phyloP scores from a whole-genome alignment of 495 filamentous ascomycete species.

The Clohesyomyces aquaticus region DNA sequence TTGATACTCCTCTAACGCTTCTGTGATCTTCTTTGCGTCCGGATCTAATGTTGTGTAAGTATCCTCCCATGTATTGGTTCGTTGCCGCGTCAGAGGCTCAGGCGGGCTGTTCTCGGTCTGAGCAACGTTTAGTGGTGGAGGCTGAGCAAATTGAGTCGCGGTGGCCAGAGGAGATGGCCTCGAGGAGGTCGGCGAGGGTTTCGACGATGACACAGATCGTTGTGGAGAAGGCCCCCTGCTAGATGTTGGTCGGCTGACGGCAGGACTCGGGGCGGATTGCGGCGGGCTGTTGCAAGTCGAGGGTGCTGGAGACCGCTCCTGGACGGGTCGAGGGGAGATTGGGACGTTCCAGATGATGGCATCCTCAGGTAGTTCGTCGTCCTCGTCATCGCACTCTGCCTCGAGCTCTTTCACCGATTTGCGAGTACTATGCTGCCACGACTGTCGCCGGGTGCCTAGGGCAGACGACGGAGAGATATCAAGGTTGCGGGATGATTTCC shows the following conservation, averaged over 20 bases:
- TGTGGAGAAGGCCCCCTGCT: not conserved
- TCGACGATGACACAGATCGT: not conserved
- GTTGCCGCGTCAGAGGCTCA: conserved; percentile 53
- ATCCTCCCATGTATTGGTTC: conserved; percentile 77
- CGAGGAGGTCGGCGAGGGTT: conserved; percentile 7
- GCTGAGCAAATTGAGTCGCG: conserved; percentile 5
- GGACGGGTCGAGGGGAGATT: conserved; percentile 79
- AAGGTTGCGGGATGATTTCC: conserved; percentile 36
- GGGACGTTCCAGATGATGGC: conserved; percentile 92
- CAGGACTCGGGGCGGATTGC: conserved; percentile 49
- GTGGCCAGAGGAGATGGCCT: not conserved
- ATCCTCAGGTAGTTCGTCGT: conserved; percentile 84
- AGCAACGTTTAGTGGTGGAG: conserved; percentile 7
- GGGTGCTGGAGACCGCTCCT: conserved; percentile 61
- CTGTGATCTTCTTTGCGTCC: conserved; percentile 88
- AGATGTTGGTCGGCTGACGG: conserved; percentile 39
- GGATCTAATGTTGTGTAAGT: conserved; percentile 68
- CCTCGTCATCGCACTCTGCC: conserved; percentile 83
- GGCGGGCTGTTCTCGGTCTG: conserved; percentile 35
- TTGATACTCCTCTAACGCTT: conserved; percentile 84
- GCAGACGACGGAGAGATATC: conserved; percentile 49
- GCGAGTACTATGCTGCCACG: conserved; percentile 72
- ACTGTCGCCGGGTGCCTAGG: conserved; percentile 50
- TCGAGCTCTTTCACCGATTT: conserved; percentile 83
- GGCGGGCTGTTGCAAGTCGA: conserved; percentile 44